These are phyloP conservation scores for Hyaloperonospora arabidopsidis DNA, from an alignment of 352 stramenopile genomes.

Conservation along the genomic window DNA sequence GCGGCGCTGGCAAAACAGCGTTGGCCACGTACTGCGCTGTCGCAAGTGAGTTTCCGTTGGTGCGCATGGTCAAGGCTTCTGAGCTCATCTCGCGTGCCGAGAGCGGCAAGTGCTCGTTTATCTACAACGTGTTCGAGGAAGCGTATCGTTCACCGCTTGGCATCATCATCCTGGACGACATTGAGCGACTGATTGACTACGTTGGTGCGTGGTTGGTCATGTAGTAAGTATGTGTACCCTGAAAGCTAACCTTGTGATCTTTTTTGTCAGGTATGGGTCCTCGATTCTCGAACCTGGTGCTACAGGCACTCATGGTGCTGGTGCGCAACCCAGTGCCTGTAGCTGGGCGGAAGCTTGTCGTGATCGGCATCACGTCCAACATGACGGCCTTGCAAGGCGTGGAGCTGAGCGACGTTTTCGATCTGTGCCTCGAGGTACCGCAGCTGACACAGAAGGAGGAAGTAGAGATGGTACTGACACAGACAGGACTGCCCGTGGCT, in stretches of 20 bases:
- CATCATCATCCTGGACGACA: slow-evolving; percentile 99
- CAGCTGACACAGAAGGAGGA: slow-evolving; percentile 86
- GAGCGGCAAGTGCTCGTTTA: slow-evolving; percentile 89
- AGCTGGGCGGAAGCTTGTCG: slow-evolving; percentile 90
- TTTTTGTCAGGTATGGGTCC: slow-evolving; percentile 80
- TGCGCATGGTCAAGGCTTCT: slow-evolving; percentile 96
- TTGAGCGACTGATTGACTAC: slow-evolving; percentile 98
- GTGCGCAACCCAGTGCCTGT: slow-evolving; percentile 94
- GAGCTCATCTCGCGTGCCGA: slow-evolving; percentile 95
- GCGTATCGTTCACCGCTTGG: slow-evolving; percentile 97
- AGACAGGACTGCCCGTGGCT: slow-evolving; percentile 72
- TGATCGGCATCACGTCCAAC: slow-evolving; percentile 94
- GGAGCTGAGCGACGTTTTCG: slow-evolving; percentile 91
- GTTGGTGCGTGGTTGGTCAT: slow-evolving; percentile 42
- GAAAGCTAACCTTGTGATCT: slow-evolving; percentile 8
- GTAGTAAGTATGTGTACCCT: not conserved
- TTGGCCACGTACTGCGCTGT: slow-evolving; percentile 95
- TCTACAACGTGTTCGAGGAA: slow-evolving; percentile 95
- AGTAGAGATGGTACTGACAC: slow-evolving; percentile 79
- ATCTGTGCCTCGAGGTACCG: slow-evolving; percentile 88
- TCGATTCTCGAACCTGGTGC: slow-evolving; percentile 96
- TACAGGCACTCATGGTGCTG: slow-evolving; percentile 98
- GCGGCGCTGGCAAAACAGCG: slow-evolving; percentile 94
- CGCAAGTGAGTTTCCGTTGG: slow-evolving; percentile 94
- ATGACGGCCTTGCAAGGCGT: slow-evolving; percentile 89